Evolutionary conservation across 192 early-diverging fungal genomes (phyloP), one percentile per base, ranked within the genome.

Genomic region (Cladochytrium replicatum): DNA sequence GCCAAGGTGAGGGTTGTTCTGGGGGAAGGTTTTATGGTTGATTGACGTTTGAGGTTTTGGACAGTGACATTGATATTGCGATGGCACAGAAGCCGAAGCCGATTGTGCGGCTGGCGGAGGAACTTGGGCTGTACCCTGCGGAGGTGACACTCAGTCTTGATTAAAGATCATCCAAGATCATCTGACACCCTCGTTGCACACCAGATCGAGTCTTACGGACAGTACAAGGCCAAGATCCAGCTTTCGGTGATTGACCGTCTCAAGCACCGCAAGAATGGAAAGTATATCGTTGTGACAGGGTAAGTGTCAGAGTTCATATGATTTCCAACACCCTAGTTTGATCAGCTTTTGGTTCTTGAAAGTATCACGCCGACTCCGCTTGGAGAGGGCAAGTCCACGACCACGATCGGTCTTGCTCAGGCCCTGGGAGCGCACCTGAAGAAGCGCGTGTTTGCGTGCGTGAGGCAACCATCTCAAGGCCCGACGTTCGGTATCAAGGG

Each of bases 401-500:
- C 90, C 7, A 87, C 89, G 6, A 85, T 99, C 48, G 95, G 95
- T 24, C 81, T 99, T 32, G 75, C 82, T 23, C 95, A 99, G 61
- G 88, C 95, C 2, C 70, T 99, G n/a, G 93, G 92, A 32, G 91
- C 95, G 9, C 88, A 97, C 43, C 69, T 93, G 51, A 75, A 83
- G 38, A 84, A 85, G 57, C 72, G 80, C 24, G 84, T 86, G 0
- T 93, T 97, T 69, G 93, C 92, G 6, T 97, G 93, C 73, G 92
- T 99, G 13, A 82, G 95, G 24, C 95, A 99, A 65, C 95, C 95
- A n/a, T 95, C 92, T 32, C 93, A 97, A 62, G 95, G 95, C 27
- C 95, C 95, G 19, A 99, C 95, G 3, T 97, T 99, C 61, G 95
- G 95, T 37, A 97, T 99, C 72, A 99, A 99, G 64, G 95, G 95